These are phyloP conservation scores for Aquilaria malaccensis DNA, from an alignment of 345 rosid genomes.

Conservation along the genomic window DNA sequence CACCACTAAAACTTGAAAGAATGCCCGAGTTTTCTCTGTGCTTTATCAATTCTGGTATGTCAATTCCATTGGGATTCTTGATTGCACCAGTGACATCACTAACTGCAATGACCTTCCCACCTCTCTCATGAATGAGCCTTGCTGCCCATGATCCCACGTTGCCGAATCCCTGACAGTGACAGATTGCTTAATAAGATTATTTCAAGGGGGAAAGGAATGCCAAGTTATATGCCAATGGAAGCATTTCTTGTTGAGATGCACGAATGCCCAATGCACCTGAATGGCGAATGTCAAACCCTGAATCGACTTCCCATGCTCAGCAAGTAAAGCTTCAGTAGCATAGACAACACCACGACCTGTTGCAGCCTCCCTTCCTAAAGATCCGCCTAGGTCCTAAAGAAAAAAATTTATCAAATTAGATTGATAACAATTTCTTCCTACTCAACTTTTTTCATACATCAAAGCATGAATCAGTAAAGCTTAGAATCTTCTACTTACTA, in stretches of 20 bases:
- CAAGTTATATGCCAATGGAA: not conserved
- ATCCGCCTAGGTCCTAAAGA: constrained; percentile 95
- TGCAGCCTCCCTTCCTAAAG: constrained; percentile 97
- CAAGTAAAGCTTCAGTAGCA: constrained; percentile 89
- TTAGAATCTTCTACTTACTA: constrained; percentile 34
- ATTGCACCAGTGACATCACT: constrained; percentile 93
- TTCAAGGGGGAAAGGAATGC: not conserved
- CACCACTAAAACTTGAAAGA: constrained; percentile 63
- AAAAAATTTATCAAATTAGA: constrained; percentile 1
- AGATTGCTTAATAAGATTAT: not conserved
- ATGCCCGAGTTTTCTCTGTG: constrained; percentile 62
- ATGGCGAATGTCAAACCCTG: constrained; percentile 75
- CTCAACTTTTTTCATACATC: not conserved
- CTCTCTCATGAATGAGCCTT: constrained; percentile 75
- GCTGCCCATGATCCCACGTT: constrained; percentile 98
- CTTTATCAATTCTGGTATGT: constrained; percentile 44
- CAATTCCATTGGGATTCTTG: constrained; percentile 73
- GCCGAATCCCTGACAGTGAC: constrained; percentile 75
- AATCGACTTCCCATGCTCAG: constrained; percentile 75
- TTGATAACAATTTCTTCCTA: not conserved
- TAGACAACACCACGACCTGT: constrained; percentile 92
- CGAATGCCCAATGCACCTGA: constrained; percentile 46
- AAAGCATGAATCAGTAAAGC: not conserved
- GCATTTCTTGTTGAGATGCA: not conserved
- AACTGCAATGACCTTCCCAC: constrained; percentile 89